phyloP scores from a whole-genome alignment of 2,329 filamentous ascomycete genomes.

The Dactylonectria estremocensis region DNA sequence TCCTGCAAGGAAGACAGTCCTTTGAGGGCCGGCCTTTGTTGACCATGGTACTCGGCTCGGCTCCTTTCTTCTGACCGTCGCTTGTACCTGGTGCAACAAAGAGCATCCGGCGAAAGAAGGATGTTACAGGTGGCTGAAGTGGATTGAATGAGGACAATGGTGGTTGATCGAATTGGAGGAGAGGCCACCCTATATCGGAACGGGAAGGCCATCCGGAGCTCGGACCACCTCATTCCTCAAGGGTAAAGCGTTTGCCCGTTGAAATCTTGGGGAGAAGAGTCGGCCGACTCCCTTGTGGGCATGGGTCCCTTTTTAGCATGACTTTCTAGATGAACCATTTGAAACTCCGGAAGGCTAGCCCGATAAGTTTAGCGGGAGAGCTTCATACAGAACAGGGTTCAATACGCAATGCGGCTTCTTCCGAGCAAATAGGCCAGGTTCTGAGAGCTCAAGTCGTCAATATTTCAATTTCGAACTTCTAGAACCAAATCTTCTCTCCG shows the following conservation, averaged over 20 bases:
- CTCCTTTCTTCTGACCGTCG: background rate
- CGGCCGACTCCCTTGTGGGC: background rate
- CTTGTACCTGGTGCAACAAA: background rate
- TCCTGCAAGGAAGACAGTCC: background rate
- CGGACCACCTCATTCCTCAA: background rate
- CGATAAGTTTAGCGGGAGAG: background rate
- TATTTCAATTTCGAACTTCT: background rate
- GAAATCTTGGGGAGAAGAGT: background rate
- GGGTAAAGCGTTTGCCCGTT: background rate
- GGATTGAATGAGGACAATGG: background rate
- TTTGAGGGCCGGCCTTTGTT: background rate
- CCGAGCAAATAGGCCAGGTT: background rate
- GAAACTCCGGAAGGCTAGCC: background rate
- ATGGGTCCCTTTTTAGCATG: background rate
- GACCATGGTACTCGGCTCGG: background rate
- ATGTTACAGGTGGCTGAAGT: background rate
- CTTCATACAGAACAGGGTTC: background rate
- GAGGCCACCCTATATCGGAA: background rate
- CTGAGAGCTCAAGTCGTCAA: background rate
- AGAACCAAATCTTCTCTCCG: background rate
- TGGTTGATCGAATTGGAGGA: background rate
- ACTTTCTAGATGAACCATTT: background rate
- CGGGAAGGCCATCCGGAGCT: background rate
- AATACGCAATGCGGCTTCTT: background rate
- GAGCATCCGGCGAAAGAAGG: background rate